Evolutionary conservation across 2,329 filamentous ascomycete species (phyloP), one percentile per base, ranked within the genome.

Genomic region (Sporothrix humicola): DNA sequence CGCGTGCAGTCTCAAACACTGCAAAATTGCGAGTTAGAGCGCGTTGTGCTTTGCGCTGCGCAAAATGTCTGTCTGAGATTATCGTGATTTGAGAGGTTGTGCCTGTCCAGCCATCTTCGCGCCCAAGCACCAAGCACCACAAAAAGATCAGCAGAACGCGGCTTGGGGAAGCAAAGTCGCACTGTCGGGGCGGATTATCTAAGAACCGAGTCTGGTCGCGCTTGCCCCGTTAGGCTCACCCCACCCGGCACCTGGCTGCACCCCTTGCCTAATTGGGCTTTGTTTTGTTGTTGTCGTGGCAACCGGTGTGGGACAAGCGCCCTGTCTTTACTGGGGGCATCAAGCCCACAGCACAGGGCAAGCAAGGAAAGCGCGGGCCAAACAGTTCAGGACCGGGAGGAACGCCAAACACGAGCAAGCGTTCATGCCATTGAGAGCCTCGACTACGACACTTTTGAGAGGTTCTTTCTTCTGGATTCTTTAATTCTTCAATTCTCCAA

Each of bases 241-340:
- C 68, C 42, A 71, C 66, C 23, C 9, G 48, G 12, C 42, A 44
- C 17, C 42, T 73, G 50, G 17, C 13, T 13, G 2, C 50, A 52
- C 59, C n/a, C 59, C 69, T 63, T 20, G 10, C 68, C 50, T 17
- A 52, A 20, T 42, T 48, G 17, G 59, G 72, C 12, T 59, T 73
- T 68, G 73, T 70, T 70, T 65, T 74, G 71, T 23, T 72, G 75
- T 76, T 75, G 75, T 74, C 72, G 70, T 76, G 69, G 71, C 74
- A 76, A 76, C 75, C 66, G 70, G 54, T 42, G 73, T 74, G 63
- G 61, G 52, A 61, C 73, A 61, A 56, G 72, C 65, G 26, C 72
- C 56, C 56, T 44, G 50, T 52, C 23, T 59, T 69, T 71, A 52
- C 50, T 48, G 48, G 46, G 63, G 58, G 31, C 71, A 58, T 59